phyloP scores from a whole-genome alignment of 805 yeast species.

The Brettanomyces naardenensis region DNA sequence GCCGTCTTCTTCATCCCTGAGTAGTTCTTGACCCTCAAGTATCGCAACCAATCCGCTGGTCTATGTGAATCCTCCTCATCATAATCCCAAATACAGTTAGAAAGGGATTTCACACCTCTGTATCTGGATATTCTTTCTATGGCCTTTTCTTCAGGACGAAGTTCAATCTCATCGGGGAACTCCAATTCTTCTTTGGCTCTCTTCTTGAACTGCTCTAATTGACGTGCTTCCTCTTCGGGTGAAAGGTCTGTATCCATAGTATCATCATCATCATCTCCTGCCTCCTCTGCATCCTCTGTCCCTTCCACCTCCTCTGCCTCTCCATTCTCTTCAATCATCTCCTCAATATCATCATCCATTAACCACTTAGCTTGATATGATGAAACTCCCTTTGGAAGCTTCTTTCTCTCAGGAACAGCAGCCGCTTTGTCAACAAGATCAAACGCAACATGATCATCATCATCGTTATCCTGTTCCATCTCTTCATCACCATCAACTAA shows the following conservation, averaged over 20 bases:
- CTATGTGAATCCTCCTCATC: slow-evolving; percentile 67
- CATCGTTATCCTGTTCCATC: slow-evolving; percentile 12
- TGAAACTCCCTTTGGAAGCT: slow-evolving; percentile 63
- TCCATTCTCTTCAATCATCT: slow-evolving; percentile 24
- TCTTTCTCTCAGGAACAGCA: slow-evolving; percentile 23
- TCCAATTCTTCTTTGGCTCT: slow-evolving; percentile 78
- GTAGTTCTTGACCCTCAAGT: slow-evolving; percentile 68
- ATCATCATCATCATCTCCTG: slow-evolving; percentile 32
- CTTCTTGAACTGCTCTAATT: slow-evolving; percentile 58
- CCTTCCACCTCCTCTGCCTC: slow-evolving; percentile 33
- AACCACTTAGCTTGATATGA: slow-evolving; percentile 75
- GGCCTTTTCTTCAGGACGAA: slow-evolving; percentile 69
- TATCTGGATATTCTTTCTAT: slow-evolving; percentile 68
- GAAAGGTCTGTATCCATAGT: slow-evolving; percentile 47
- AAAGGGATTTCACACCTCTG: slow-evolving; percentile 80
- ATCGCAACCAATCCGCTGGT: slow-evolving; percentile 73
- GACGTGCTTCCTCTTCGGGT: slow-evolving; percentile 78
- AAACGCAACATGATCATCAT: slow-evolving; percentile 11
- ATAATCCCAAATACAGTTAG: slow-evolving; percentile 78
- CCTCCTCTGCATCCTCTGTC: slow-evolving; percentile 13
- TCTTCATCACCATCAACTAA: slow-evolving; percentile 43
- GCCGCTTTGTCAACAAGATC: slow-evolving; percentile 9
- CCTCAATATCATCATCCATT: slow-evolving; percentile 48
- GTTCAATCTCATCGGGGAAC: slow-evolving; percentile 92
- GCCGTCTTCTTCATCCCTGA: slow-evolving; percentile 67